phyloP scores from a whole-genome alignment of 1,139 yeast species.

The Hemisphaericaspora xylanilytica region DNA sequence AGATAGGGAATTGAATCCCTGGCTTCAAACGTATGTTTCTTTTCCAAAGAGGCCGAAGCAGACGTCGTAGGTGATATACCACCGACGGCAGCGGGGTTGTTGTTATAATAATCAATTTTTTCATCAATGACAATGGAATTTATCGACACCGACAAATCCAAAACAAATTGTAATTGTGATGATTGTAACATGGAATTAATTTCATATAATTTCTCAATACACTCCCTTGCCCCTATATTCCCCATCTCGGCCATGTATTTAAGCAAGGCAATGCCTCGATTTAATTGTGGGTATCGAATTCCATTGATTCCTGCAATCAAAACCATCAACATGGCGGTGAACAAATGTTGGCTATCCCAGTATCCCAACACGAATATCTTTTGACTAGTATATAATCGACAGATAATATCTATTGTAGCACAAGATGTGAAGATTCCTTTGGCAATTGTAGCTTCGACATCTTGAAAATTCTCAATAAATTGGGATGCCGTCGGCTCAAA shows the following conservation, averaged over 20 bases:
- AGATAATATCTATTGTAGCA: constrained; percentile 38
- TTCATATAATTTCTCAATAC: constrained; percentile 22
- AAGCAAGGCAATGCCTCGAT: constrained; percentile 34
- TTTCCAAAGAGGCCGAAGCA: no score
- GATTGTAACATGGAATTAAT: constrained; percentile 19
- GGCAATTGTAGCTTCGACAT: constrained; percentile 34
- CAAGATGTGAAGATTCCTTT: constrained; percentile 41
- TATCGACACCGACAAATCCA: constrained; percentile 14
- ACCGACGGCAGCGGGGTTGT: constrained; percentile 2
- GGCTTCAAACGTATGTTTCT: constrained; percentile 6
- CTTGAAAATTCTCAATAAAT: constrained; percentile 25
- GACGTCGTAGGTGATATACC: constrained; percentile 1
- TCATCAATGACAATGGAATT: constrained; percentile 6
- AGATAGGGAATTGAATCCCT: constrained; percentile 9
- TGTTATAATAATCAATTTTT: constrained; percentile 7
- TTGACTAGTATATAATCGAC: constrained; percentile 33
- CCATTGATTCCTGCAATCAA: constrained; percentile 39
- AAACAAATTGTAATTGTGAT: constrained; percentile 20
- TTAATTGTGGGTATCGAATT: constrained; percentile 26
- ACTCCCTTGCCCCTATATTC: constrained; percentile 41
- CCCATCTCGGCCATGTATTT: constrained; percentile 40
- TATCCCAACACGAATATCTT: constrained; percentile 46
- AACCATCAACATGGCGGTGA: constrained; percentile 41
- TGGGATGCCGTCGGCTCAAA: constrained; percentile 30
- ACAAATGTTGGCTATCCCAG: constrained; percentile 54